Conservation (phyloP, 371 early-diverging fungal genomes). For the Saksenaea oblongispora region DNA sequence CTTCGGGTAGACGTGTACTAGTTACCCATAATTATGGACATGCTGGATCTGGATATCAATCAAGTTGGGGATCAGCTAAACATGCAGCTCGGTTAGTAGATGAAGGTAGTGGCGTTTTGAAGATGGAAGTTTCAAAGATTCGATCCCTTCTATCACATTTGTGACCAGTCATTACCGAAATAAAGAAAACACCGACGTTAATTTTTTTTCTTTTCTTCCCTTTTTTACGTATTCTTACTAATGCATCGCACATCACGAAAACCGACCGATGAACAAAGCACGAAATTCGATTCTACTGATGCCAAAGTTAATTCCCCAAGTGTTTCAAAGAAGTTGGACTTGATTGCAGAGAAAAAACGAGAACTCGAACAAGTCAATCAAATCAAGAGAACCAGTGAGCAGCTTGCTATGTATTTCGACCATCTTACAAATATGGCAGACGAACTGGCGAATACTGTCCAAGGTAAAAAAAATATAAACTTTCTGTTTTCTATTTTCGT, state of each 20-base stretch:
- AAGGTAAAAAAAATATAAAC: background rate
- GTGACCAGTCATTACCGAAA: background rate
- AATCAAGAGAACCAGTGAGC: background rate
- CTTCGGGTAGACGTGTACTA: slow-evolving; percentile 44
- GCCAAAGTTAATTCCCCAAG: background rate
- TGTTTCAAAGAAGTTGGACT: background rate
- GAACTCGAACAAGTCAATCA: background rate
- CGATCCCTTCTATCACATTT: slow-evolving; percentile 8
- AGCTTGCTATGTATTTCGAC: background rate
- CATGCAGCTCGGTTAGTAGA: slow-evolving; percentile 49
- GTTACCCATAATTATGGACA: slow-evolving; percentile 81
- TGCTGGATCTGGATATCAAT: slow-evolving; percentile 61
- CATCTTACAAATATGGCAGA: background rate
- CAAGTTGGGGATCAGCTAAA: slow-evolving; percentile 73
- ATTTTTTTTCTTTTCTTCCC: background rate
- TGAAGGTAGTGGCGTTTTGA: slow-evolving; percentile 24
- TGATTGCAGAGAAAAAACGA: background rate
- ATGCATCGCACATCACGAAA: background rate
- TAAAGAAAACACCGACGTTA: background rate
- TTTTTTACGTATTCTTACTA: background rate
- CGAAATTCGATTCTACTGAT: background rate
- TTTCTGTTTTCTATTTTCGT: background rate
- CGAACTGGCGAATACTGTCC: background rate
- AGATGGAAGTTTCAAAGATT: slow-evolving; percentile 10
- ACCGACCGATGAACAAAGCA: background rate